Base-by-base conservation (phyloP, 208 protist genomes). In the Trypanosoma mega region DNA sequence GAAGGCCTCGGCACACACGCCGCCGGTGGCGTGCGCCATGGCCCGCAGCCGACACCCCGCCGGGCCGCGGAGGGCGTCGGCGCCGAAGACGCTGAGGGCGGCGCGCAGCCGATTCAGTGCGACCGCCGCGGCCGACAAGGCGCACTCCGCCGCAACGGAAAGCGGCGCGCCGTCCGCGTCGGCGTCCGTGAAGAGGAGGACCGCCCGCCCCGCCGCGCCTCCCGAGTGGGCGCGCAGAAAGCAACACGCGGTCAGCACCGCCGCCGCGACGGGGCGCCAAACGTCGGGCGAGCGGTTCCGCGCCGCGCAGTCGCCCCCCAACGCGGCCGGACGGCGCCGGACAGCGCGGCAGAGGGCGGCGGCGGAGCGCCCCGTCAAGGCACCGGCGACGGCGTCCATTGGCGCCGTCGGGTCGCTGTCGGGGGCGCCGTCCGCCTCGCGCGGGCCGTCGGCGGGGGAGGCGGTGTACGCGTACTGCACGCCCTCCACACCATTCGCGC, bases 171-270 rank as follows among this genome's bases (percentile, higher is more conserved):
- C 33, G 33, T 41, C n/a, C n/a, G n/a, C 43, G n/a, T 29, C 7
- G 41, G 51, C 54, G 69, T 89, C 76, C 51, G 73, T 91, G 70
- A 93, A 93, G 26, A 93, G 51, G 9, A 85, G 26, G 51, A 92
- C 33, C 7, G 51, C 53, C 18, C 51, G 48, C 21, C 63, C 14
- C 50, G 24, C 11, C 24, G 44, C 33, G 11, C 33, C 48, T 33
- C 24, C 33, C 16, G 11, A 23, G 53, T 86, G 82, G n/a, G 67
- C 44, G 21, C 69, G 71, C 6, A 90, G 48, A 50, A 81, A 87
- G 45, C 72, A 76, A 31, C 80, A 68, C 2, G 72, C 63, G n/a
- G 75, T 74, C 11, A 93, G 67, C 23, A 93, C 55, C 9, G 80
- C 82, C 2, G 77, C 82, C 18, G 80, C 74, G 9, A 93, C 68